Conservation (phyloP, 805 yeast species). For the Barnettozyma sucrosica region DNA sequence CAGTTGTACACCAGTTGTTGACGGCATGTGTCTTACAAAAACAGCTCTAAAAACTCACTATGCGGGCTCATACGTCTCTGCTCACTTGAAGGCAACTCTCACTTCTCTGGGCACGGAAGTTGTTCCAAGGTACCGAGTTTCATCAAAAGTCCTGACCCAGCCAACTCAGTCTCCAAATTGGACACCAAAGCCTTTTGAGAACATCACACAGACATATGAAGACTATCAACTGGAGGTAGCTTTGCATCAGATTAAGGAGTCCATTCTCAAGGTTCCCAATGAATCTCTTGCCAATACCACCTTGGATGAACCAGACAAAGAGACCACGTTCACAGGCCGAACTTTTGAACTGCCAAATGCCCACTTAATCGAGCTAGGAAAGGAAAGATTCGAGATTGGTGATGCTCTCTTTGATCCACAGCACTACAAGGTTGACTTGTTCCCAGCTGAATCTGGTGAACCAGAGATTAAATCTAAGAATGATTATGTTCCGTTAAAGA, state of each 20-base stretch:
- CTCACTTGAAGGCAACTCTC: constrained; percentile 43
- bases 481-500: constrained; percentile 70
- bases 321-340: constrained; percentile 32
- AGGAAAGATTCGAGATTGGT: constrained; percentile 56
- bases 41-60: constrained; percentile 66
- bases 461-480: constrained; percentile 39
- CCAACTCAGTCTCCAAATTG: constrained; percentile 31
- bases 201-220: constrained; percentile 39
- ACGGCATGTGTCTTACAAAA: constrained; percentile 69
- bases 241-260: constrained; percentile 71
- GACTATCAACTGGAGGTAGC: constrained; percentile 51
- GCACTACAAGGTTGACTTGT: constrained; percentile 34
- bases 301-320: constrained; percentile 13
- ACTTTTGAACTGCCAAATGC: constrained; percentile 76
- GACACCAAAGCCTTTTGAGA: constrained; percentile 17
- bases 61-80: constrained; percentile 64
- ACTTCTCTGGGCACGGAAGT: constrained; percentile 30
- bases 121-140: constrained; percentile 45
- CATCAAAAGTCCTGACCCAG: constrained; percentile 33
- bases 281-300: constrained; percentile 31
- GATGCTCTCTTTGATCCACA: constrained; percentile 71
- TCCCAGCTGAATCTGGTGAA: constrained; percentile 46
- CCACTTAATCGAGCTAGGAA: constrained; percentile 52
- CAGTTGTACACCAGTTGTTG: constrained; percentile 77
- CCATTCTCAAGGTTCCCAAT: constrained; percentile 45